Conservation (phyloP, 768 basidiomycete genomes). For the Floccularia luteovirens region DNA sequence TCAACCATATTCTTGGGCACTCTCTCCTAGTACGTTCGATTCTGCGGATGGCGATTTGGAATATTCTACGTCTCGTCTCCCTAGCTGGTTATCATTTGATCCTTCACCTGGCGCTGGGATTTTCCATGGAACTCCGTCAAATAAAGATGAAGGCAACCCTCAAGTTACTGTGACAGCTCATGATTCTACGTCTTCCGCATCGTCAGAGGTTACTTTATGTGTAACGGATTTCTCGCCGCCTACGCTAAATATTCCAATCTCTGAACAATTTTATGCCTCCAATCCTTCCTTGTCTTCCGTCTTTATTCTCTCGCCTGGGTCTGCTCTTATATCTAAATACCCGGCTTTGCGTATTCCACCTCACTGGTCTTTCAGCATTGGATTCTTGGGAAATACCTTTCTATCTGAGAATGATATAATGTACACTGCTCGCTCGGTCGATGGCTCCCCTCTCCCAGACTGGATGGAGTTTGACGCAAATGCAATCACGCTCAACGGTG, state of each 20-base stretch:
- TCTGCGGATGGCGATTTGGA: constrained; percentile 31
- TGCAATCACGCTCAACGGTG: constrained; percentile 71
- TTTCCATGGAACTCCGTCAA: constrained; percentile 63
- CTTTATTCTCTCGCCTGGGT: constrained; percentile 52
- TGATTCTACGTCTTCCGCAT: constrained; percentile 41
- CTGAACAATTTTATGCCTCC: constrained; percentile 48
- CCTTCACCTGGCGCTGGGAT: constrained; percentile 39
- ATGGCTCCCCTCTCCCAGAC: constrained; percentile 63
- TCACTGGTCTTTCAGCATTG: constrained; percentile 87
- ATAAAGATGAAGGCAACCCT: constrained; percentile 54
- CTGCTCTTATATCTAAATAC: constrained; percentile 41
- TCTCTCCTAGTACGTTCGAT: constrained; percentile 60
- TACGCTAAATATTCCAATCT: constrained; percentile 41
- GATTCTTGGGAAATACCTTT: constrained; percentile 65
- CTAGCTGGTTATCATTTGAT: constrained; percentile 77
- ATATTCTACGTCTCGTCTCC: constrained; percentile 53
- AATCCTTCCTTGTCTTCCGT: constrained; percentile 74
- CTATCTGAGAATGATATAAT: constrained; percentile 35
- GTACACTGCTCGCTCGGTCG: constrained; percentile 56
- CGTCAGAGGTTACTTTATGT: constrained; percentile 47
- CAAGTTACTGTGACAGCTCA: constrained; percentile 58
- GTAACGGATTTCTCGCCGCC: constrained; percentile 51
- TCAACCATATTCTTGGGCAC: constrained; percentile 60
- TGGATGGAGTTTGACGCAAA: constrained; percentile 71
- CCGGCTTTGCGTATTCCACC: constrained; percentile 70